Percentiles rank a stretch among this genome's conserved stretches.
These are phyloP conservation scores for Veloporphyrellus conicus DNA, from an alignment of 1,284 basidiomycete species.

Conservation along the genomic window DNA sequence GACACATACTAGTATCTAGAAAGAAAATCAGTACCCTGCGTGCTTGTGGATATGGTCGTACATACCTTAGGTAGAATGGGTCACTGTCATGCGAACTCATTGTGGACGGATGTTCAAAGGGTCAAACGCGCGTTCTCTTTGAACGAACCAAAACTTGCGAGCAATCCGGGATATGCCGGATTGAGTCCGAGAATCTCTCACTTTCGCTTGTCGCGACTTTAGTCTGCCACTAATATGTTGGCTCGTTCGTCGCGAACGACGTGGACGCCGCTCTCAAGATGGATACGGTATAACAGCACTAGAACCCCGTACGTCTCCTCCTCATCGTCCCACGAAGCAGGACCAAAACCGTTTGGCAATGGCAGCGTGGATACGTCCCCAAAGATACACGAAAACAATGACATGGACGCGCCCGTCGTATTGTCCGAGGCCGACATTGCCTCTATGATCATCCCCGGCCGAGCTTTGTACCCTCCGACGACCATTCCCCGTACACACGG, in stretches of 20 bases:
- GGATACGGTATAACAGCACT: slow-evolving; percentile 17
- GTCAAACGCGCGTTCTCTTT: not conserved
- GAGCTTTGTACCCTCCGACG: slow-evolving; percentile 48
- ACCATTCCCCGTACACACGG: slow-evolving; percentile 62
- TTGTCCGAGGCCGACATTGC: slow-evolving; percentile 46
- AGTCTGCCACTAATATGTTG: slow-evolving; percentile 19
- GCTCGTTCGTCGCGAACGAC: slow-evolving; percentile 16
- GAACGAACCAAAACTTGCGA: not conserved
- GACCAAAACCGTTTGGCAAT: not conserved
- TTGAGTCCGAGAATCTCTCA: not conserved
- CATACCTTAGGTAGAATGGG: slow-evolving; percentile 81
- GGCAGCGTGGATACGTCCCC: slow-evolving; percentile 7
- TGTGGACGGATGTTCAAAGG: slow-evolving; percentile 23
- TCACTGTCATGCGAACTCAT: slow-evolving; percentile 59
- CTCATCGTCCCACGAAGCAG: not conserved
- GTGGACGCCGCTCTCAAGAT: slow-evolving; percentile 18
- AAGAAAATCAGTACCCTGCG: not conserved
- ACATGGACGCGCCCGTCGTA: slow-evolving; percentile 13
- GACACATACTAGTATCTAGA: slow-evolving; percentile 77
- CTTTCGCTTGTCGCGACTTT: not conserved
- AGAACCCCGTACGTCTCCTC: slow-evolving; percentile 9
- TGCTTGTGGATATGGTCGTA: slow-evolving; percentile 6
- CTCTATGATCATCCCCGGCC: slow-evolving; percentile 56
- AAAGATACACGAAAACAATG: slow-evolving; percentile 5
- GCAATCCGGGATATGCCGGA: slow-evolving; percentile 19